These are phyloP conservation scores for Tetradesmus lagerheimii DNA, from an alignment of 139 green algal species.

Conservation along the genomic window DNA sequence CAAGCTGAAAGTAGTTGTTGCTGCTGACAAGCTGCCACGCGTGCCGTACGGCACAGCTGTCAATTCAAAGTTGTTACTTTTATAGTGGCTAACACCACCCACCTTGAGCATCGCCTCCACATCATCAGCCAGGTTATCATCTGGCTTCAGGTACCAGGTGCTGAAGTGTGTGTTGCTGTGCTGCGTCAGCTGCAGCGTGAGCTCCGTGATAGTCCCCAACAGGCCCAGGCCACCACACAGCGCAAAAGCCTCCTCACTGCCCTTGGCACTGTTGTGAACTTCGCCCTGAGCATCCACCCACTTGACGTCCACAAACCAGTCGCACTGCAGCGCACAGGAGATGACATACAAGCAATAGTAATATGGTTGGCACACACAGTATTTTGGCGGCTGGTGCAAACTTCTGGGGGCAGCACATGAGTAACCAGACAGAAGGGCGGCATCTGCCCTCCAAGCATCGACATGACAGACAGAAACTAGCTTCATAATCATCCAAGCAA, in stretches of 20 bases:
- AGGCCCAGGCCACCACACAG: slow-evolving; percentile 42
- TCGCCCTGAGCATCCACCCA: slow-evolving; percentile 40
- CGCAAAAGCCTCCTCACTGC: slow-evolving; percentile 21
- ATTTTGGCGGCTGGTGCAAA: no score
- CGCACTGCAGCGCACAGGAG: slow-evolving; percentile 44
- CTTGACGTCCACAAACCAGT: slow-evolving; percentile 25
- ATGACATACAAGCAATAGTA: not conserved
- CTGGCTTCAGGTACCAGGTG: slow-evolving; percentile 38
- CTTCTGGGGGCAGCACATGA: no score
- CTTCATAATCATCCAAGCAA: no score
- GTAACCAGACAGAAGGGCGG: no score
- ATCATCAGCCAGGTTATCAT: slow-evolving; percentile 36
- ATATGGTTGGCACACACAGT: no score
- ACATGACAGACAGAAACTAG: no score
- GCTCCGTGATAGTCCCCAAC: slow-evolving; percentile 33
- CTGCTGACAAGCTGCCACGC: no score
- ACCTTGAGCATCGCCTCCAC: slow-evolving; percentile 45
- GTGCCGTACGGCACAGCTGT: no score
- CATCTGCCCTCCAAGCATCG: no score
- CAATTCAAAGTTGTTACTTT: no score
- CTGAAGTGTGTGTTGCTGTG: slow-evolving; percentile 22
- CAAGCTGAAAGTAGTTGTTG: no score
- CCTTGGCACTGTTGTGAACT: slow-evolving; percentile 2
- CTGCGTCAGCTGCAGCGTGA: slow-evolving; percentile 39
- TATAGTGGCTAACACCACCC: not conserved